Conservation (phyloP, 106 monocot species). For the Platanthera zijinensis region DNA sequence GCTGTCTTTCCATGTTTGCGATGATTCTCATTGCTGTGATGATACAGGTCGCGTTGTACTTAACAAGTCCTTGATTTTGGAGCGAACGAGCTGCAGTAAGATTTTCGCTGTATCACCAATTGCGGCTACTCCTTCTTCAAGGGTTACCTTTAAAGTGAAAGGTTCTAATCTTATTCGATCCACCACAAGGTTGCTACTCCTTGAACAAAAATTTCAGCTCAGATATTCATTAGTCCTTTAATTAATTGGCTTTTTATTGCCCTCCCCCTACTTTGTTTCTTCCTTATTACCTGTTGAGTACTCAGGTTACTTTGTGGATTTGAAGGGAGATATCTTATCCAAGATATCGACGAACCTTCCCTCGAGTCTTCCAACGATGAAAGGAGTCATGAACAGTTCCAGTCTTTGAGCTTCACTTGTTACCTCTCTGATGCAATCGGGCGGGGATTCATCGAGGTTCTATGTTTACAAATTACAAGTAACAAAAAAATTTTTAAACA, state of each 20-base stretch:
- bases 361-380: conserved; percentile 2
- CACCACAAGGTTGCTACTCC: conserved; percentile 29
- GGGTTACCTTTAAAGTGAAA: conserved; percentile 56
- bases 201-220: neutral
- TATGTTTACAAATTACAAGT: neutral
- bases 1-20: neutral
- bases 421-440: conserved; percentile 52
- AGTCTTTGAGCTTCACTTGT: conserved; percentile 52
- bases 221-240: neutral
- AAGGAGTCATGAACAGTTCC: conserved; percentile 9
- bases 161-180: conserved; percentile 51
- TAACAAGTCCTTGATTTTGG: conserved; percentile 26
- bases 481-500: neutral
- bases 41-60: conserved; percentile 53
- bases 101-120: conserved; percentile 53
- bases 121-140: conserved; percentile 50
- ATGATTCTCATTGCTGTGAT: neutral
- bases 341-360: conserved; percentile 34
- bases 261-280: neutral
- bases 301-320: conserved; percentile 55
- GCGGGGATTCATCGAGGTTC: conserved; percentile 83
- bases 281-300: neutral
- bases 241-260: neutral
- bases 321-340: conserved; percentile 58
- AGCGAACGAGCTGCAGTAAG: conserved; percentile 16